A percentile compares a stretch with the other conserved stretches of the same genome.
phyloP scores from a whole-genome alignment of 805 yeast genomes.

The Ogataea degrootiae region DNA sequence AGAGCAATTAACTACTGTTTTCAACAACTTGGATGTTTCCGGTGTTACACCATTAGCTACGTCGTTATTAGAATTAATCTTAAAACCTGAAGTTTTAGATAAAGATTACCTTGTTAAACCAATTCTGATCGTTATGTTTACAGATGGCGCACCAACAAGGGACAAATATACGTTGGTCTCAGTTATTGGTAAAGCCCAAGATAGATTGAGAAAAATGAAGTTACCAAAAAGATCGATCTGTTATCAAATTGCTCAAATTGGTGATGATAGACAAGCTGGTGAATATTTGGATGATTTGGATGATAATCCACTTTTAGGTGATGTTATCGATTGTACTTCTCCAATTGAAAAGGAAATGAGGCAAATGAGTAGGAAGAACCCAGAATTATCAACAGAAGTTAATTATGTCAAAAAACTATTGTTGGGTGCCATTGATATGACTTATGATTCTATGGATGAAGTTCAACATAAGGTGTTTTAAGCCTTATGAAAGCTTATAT shows the following conservation, averaged over 20 bases:
- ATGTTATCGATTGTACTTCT: slow-evolving; percentile 24
- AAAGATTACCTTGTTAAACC: slow-evolving; percentile 13
- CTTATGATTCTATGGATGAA: slow-evolving; percentile 25
- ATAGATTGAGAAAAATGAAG: slow-evolving; percentile 4
- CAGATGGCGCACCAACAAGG: slow-evolving; percentile 23
- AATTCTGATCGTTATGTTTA: slow-evolving; percentile 16
- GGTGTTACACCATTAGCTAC: slow-evolving; percentile 24
- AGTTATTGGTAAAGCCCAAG: slow-evolving; percentile 13
- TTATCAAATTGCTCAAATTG: slow-evolving; percentile 25
- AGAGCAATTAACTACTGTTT: slow-evolving; percentile 12
- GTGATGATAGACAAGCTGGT: slow-evolving; percentile 17
- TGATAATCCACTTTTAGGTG: slow-evolving; percentile 15
- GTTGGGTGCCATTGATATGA: slow-evolving; percentile 21
- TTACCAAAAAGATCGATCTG: slow-evolving; percentile 15
- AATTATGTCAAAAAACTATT: slow-evolving; percentile 22
- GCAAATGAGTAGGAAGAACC: slow-evolving; percentile 16
- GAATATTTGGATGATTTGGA: slow-evolving; percentile 21
- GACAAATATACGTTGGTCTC: slow-evolving; percentile 10
- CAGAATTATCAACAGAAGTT: slow-evolving; percentile 21
- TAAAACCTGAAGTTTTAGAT: slow-evolving; percentile 16
- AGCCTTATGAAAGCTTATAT: not conserved
- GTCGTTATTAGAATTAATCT: slow-evolving; percentile 11
- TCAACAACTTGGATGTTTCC: slow-evolving; percentile 12
- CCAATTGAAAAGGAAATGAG: slow-evolving; percentile 21
- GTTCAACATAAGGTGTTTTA: slow-evolving; percentile 12